Percentiles rank a stretch among this genome's conserved stretches.
phyloP scores from a whole-genome alignment of 148 eudicot genomes.

The Oxyria digyna region DNA sequence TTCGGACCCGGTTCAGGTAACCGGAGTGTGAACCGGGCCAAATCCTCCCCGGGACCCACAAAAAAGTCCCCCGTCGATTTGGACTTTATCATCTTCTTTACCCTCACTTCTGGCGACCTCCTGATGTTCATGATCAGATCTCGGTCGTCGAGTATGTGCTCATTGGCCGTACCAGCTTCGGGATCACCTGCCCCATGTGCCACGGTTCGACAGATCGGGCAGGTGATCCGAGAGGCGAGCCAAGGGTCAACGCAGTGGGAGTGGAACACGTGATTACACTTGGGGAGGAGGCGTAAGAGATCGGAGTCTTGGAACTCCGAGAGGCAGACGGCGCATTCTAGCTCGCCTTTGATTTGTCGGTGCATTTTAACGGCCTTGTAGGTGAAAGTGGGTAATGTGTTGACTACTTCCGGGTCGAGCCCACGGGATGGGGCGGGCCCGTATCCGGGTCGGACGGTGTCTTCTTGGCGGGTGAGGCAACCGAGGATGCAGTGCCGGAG shows the following conservation, averaged over 20 bases:
- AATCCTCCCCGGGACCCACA: background rate
- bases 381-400: conserved; percentile 28
- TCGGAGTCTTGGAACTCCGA: conserved; percentile 8
- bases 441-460: background rate
- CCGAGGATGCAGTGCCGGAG: conserved; percentile 12
- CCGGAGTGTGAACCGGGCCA: conserved; percentile 7
- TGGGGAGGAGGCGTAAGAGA: background rate
- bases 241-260: conserved; percentile 8
- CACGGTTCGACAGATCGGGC: conserved; percentile 7
- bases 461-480: background rate
- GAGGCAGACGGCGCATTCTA: conserved; percentile 6
- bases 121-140: background rate
- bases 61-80: background rate
- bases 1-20: background rate
- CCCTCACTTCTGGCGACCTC: conserved; percentile 6
- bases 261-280: conserved; percentile 10
- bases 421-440: conserved; percentile 11
- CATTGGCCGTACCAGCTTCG: background rate
- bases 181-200: background rate
- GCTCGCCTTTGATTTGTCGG: conserved; percentile 12
- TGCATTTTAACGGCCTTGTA: conserved; percentile 35
- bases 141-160: background rate
- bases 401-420: conserved; percentile 19
- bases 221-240: background rate
- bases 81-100: background rate